Evolutionary conservation across 176 grass and related monocot species (phyloP).

Genomic region (Puccinellia tenuiflora): DNA sequence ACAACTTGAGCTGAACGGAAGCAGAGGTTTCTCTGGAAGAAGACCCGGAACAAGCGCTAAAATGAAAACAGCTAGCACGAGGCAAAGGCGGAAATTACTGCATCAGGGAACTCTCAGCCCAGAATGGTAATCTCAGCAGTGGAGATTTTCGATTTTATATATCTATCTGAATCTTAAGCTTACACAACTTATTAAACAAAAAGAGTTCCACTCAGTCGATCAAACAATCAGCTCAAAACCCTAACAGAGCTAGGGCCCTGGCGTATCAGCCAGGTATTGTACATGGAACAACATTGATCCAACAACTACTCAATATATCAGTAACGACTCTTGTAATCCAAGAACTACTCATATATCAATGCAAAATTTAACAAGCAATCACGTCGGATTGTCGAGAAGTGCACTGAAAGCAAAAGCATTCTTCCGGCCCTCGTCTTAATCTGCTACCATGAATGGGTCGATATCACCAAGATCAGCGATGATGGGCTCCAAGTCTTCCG

Average conservation of each 20-base stretch:
- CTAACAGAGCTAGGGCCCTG: slow-evolving; percentile 17
- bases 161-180: slow-evolving; percentile 19
- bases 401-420: background rate
- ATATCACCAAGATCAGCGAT: slow-evolving; percentile 68
- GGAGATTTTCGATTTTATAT: slow-evolving; percentile 27
- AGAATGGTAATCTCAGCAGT: background rate
- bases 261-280: slow-evolving; percentile 35
- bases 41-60: background rate
- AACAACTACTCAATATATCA: slow-evolving; percentile 22
- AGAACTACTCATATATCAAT: slow-evolving; percentile 8
- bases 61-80: background rate
- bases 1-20: background rate
- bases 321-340: slow-evolving; percentile 13
- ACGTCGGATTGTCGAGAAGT: background rate
- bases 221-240: slow-evolving; percentile 42
- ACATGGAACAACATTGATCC: slow-evolving; percentile 42
- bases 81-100: background rate
- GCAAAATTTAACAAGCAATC: slow-evolving; percentile 33
- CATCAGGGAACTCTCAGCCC: background rate
- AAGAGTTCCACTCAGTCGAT: slow-evolving; percentile 10
- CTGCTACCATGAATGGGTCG: slow-evolving; percentile 84
- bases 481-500: slow-evolving; percentile 44
- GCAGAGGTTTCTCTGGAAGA: background rate
- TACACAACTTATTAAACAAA: slow-evolving; percentile 45
- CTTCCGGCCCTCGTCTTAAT: slow-evolving; percentile 31